Base-by-base conservation (phyloP, 306 rosid species). In the Benincasa hispida region DNA sequence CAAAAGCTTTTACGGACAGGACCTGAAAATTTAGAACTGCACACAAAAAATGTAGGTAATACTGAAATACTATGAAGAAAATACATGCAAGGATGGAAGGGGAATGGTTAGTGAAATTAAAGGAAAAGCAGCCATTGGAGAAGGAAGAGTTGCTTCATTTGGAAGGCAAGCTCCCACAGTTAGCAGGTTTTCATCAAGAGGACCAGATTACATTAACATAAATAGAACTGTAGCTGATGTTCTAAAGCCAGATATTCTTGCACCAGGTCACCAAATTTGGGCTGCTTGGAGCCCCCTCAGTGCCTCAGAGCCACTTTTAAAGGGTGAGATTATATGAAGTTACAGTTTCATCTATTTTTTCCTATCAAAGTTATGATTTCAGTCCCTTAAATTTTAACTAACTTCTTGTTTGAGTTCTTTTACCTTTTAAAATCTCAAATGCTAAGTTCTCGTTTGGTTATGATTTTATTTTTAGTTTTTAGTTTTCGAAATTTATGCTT, bases 181-280 rank as follows among this genome's bases (percentile, higher is more conserved):
- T 3, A 89, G 91, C 70, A 86, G 97, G 83, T 92, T 90, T 80
- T 94, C 98, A 63, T 87, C 96, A 37, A 90, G 97, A 60, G 97
- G 98, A 48, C 97, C 98, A 37, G 91, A 94, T 87, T 79, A 89
- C 79, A 77, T 82, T 32, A 89, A 94, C 82, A 48, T 6, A 1
- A 62, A 78, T 1, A 89, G 54, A 45, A 82, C 28, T 67, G 85
- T 60, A 57, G 80, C 84, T 50, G 96, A 91, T 83, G 90, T 94
- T 2, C 87, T 94, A 25, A 94, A 91, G 87, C 98, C 98, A 17
- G 98, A 94, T 79, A 76, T 94, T 86, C 88, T 94, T 77, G 95
- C 96, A 47, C 98, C 97, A 6, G 97, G 98, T 8, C 93, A 94
- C 78, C 96, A 90, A 84, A 77, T 94, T 47, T 91, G 98, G 98